Evolutionary conservation across 1,284 basidiomycete species (phyloP).

Genomic region (Fistulinella staudtii): DNA sequence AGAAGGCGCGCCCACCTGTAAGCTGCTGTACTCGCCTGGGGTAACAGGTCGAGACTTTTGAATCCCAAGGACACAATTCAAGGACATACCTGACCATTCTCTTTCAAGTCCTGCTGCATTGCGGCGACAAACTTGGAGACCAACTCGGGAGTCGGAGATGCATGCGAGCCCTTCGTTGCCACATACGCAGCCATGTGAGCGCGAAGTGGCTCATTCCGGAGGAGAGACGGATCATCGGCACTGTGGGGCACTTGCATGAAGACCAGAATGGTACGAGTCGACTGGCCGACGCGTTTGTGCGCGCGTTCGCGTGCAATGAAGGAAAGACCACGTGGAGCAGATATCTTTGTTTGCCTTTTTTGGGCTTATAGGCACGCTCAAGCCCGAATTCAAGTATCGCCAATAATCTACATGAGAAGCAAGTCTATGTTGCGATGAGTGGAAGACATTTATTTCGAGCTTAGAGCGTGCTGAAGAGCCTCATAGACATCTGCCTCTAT

Average conservation of each 20-base stretch:
- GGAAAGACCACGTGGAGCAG: background rate
- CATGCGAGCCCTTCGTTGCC: background rate
- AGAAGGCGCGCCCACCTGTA: conserved; percentile 14
- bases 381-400: too few relatives aligned
- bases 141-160: background rate
- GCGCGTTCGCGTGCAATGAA: background rate
- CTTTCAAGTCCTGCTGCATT: too few relatives aligned
- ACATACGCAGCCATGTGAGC: background rate
- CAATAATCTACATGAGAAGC: conserved; percentile 3
- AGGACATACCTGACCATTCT: conserved; percentile 16
- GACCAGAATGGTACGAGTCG: too few relatives aligned
- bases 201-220: conserved; percentile 20
- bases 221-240: conserved; percentile 22
- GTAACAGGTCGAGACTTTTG: background rate
- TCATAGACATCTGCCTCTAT: conserved; percentile 97
- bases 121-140: conserved; percentile 9
- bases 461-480: conserved; percentile 84
- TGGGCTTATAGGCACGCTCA: too few relatives aligned
- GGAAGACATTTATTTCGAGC: conserved; percentile 45
- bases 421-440: conserved; percentile 13
- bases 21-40: conserved; percentile 15
- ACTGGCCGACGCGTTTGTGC: background rate
- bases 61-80: background rate
- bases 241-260: conserved; percentile 20
- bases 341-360: background rate